phyloP scores from a whole-genome alignment of 2,329 filamentous ascomycete genomes.

The Chrysoporthe cubensis region DNA sequence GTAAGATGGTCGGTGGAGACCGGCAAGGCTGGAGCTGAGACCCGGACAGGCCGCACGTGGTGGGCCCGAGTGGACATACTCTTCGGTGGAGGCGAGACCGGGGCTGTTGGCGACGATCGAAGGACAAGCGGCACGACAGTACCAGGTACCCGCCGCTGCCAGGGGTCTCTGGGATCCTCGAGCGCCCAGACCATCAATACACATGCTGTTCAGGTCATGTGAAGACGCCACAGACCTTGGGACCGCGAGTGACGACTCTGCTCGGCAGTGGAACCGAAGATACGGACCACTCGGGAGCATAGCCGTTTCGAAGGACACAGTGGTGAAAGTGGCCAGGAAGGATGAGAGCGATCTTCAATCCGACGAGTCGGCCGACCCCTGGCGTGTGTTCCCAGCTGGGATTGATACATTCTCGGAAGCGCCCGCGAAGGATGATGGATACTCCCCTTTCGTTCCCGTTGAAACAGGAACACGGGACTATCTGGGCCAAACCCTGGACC shows the following conservation, averaged over 20 bases:
- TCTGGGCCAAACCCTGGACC: neutral
- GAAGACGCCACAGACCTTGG: conserved; percentile 5
- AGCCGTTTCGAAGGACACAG: neutral
- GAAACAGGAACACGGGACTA: neutral
- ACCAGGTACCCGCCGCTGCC: conserved; percentile 8
- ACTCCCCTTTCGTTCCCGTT: neutral
- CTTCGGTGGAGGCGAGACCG: conserved; percentile 18
- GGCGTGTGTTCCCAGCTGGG: neutral
- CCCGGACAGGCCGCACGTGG: conserved; percentile 25
- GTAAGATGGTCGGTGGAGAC: conserved; percentile 30
- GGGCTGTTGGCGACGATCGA: conserved; percentile 10
- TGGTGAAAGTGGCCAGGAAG: conserved; percentile 34
- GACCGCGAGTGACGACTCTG: neutral
- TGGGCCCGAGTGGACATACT: conserved; percentile 10
- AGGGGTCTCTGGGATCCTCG: conserved; percentile 10
- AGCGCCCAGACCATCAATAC: conserved; percentile 8
- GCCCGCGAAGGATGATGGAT: neutral
- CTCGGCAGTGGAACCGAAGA: neutral
- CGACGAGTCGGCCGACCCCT: neutral
- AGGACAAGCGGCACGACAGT: conserved; percentile 4
- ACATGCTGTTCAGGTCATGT: conserved; percentile 21
- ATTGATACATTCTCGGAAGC: neutral
- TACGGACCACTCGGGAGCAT: neutral
- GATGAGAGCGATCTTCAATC: conserved; percentile 22
- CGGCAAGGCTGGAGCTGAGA: conserved; percentile 12